These are phyloP conservation scores for Astragalus glycyphyllos DNA, from an alignment of 306 rosid species.

Conservation along the genomic window DNA sequence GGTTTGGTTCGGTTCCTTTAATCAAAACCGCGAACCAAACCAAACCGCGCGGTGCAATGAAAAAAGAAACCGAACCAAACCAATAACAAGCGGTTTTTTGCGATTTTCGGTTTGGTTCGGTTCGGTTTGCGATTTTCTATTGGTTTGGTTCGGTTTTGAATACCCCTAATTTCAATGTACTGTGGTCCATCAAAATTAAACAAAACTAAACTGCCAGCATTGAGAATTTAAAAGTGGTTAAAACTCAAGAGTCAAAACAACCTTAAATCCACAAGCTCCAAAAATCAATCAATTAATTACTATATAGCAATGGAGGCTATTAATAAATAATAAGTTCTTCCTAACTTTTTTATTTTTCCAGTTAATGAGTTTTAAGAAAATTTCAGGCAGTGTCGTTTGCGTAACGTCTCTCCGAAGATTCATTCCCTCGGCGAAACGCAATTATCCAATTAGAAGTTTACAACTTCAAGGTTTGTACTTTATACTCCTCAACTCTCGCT, in stretches of 20 bases:
- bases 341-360: constrained; percentile 24
- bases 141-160: no score
- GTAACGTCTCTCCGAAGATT: constrained; percentile 52
- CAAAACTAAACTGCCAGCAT: not conserved
- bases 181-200: no score
- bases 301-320: not conserved
- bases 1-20: no score
- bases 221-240: not conserved
- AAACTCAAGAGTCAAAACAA: constrained; percentile 23
- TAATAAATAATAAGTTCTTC: not conserved
- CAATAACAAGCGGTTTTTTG: no score
- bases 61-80: no score
- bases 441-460: constrained; percentile 7
- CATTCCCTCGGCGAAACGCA: constrained; percentile 36
- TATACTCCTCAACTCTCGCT: not conserved
- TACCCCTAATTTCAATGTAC: no score
- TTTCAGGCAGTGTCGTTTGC: constrained; percentile 40
- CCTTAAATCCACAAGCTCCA: constrained; percentile 9
- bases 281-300: constrained; percentile 9
- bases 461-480: constrained; percentile 30
- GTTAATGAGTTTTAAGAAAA: constrained; percentile 3
- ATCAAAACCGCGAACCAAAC: no score
- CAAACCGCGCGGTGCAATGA: no score
- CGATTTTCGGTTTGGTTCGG: no score
- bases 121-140: no score